Evolutionary conservation across 1,284 basidiomycete species (phyloP), one percentile per base, ranked within the genome.

Genomic region (Stereum hirsutum): DNA sequence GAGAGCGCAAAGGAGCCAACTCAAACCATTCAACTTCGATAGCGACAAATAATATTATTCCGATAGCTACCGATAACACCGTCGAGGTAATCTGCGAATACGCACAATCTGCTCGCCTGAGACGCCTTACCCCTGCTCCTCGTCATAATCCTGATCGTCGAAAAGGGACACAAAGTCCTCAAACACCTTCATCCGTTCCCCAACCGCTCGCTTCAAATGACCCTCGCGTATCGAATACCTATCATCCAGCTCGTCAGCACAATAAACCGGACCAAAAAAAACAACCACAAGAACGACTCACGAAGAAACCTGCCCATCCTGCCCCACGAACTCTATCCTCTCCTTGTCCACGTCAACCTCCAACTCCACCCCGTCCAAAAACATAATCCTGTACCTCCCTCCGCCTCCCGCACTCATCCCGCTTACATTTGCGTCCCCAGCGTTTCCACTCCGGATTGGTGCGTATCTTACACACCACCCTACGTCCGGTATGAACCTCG

Each of bases 391-490:
- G 47, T 70, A 70, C 21, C 58, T 51, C 8, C 65, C 63, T 8
- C 59, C 65, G 40, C 60, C n/a, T n/a, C n/a, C n/a, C n/a, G n/a
- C n/a, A n/a, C n/a, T n/a, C n/a, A n/a, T n/a, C n/a, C n/a, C n/a
- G n/a, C n/a, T n/a, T n/a, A n/a, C n/a, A n/a, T n/a, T n/a, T n/a
- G n/a, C n/a, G n/a, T n/a, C n/a, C n/a, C n/a, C 53, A 5, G 61
- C 59, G 19, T 11, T 39, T 20, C 51, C 53, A n/a, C n/a, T n/a
- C n/a, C n/a, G n/a, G n/a, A n/a, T n/a, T n/a, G n/a, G n/a, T n/a
- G n/a, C n/a, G 34, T 64, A 59, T 30, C 67, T 60, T 39, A 69
- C 60, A 43, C 69, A 70, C 69, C 69, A 72, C 4, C 69, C 69
- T 1, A 66, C 55, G 5, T 59, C 58, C 4, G 66, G 61, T 30